These are phyloP conservation scores for Chlamydomonas applanata DNA, from an alignment of 139 green algal genomes.

Conservation along the genomic window DNA sequence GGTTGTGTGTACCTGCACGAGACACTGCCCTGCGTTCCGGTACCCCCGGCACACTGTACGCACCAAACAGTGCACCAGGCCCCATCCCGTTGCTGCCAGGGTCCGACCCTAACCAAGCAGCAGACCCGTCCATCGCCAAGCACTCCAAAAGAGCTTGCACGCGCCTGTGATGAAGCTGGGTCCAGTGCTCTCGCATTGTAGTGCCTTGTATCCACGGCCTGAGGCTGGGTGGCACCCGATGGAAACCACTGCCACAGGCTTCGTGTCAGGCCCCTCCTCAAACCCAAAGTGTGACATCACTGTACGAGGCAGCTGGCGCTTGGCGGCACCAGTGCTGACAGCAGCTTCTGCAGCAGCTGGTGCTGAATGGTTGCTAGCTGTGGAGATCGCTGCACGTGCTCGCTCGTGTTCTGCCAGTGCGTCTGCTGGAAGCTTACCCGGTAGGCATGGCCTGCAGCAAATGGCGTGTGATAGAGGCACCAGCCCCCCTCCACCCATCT, in stretches of 20 bases:
- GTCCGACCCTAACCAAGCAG: no score
- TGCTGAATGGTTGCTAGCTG: no score
- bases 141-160: neutral
- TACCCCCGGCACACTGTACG: no score
- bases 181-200: constrained; percentile 50
- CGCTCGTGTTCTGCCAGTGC: neutral
- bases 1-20: no score
- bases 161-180: constrained; percentile 50
- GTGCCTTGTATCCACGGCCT: constrained; percentile 17
- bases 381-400: no score
- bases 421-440: constrained; percentile 38
- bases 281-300: neutral
- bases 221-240: constrained; percentile 65
- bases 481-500: constrained; percentile 53
- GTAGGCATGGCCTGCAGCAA: constrained; percentile 75
- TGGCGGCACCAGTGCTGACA: no score
- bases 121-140: no score
- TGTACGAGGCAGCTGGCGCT: neutral
- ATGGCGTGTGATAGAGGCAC: constrained; percentile 72
- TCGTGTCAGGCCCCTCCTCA: no score
- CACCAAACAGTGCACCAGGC: neutral
- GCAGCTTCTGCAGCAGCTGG: no score
- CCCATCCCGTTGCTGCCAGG: no score
- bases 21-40: no score
- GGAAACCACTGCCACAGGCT: constrained; percentile 59